Evolutionary conservation across 1,139 yeast genomes (phyloP).

Genomic region (Debaryomycetaceae sp.): DNA sequence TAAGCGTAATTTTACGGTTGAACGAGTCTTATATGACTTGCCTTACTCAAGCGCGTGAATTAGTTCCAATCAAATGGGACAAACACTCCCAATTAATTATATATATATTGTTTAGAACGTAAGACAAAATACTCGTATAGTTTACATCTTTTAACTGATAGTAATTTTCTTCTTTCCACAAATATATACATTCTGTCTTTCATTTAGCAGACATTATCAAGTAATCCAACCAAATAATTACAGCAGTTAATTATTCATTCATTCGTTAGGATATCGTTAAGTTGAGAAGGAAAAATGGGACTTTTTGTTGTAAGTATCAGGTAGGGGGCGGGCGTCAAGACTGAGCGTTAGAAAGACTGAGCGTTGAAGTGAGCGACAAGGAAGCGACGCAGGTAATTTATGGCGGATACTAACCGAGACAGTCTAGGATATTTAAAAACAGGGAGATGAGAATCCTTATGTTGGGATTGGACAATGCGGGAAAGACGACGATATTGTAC

Average conservation of each 20-base stretch:
- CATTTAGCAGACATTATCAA: not conserved
- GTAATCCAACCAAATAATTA: not conserved
- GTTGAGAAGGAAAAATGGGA: constrained; percentile 4
- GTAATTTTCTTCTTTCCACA: not conserved
- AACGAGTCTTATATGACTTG: not conserved
- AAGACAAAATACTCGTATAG: not conserved
- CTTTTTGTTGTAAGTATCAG: constrained; percentile 5
- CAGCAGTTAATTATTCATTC: not conserved
- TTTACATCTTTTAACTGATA: not conserved
- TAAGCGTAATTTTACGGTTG: not conserved
- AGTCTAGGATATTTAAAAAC: constrained; percentile 57
- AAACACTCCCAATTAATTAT: not conserved
- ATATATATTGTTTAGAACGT: not conserved
- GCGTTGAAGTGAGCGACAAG: no score
- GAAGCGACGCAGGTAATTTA: no score
- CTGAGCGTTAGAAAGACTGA: no score
- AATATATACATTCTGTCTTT: not conserved
- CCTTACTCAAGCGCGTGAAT: not conserved
- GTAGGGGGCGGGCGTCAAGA: not conserved
- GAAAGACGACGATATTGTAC: constrained; percentile 78
- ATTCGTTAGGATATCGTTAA: not conserved
- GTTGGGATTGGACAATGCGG: constrained; percentile 92
- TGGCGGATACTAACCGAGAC: constrained; percentile 6
- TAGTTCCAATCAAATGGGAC: not conserved
- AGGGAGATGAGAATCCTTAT: constrained; percentile 71